Conservation (phyloP, 306 rosid species). For the Leucaena leucocephala region DNA sequence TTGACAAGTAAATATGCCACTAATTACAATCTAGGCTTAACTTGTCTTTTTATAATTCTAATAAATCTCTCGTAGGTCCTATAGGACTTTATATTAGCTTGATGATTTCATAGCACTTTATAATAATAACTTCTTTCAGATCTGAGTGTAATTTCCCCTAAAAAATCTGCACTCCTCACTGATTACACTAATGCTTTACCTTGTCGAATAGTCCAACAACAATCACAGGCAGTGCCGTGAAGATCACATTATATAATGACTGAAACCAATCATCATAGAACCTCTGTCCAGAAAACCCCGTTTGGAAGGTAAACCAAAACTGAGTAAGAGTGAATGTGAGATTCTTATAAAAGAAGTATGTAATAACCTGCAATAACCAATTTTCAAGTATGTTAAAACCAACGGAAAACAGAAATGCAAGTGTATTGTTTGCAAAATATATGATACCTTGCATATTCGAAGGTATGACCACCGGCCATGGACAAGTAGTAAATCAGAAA, state of each 20-base stretch:
- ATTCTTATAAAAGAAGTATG: slow-evolving; percentile 96
- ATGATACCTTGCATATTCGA: slow-evolving; percentile 90
- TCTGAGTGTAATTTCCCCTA: no score
- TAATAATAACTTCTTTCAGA: no score
- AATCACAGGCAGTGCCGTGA: slow-evolving; percentile 93
- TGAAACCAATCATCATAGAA: slow-evolving; percentile 98
- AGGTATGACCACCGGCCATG: slow-evolving; percentile 99
- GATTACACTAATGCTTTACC: slow-evolving; percentile 53
- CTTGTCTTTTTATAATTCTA: no score
- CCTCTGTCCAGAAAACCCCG: slow-evolving; percentile 98
- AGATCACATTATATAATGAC: slow-evolving; percentile 88
- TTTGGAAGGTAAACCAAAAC: slow-evolving; percentile 97
- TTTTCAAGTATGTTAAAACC: slow-evolving; percentile 28
- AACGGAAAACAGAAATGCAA: slow-evolving; percentile 11
- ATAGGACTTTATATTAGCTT: no score
- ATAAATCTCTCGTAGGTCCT: no score
- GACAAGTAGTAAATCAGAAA: slow-evolving; percentile 91
- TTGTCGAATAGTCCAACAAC: slow-evolving; percentile 91
- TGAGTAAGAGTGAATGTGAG: slow-evolving; percentile 95
- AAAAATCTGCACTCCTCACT: slow-evolving; percentile 5
- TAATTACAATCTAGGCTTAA: no score
- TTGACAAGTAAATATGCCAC: no score
- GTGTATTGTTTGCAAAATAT: slow-evolving; percentile 26
- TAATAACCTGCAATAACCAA: slow-evolving; percentile 71
- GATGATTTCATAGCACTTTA: no score